Conservation (phyloP, 2,329 filamentous ascomycete genomes). For the Penicillium concentricum region DNA sequence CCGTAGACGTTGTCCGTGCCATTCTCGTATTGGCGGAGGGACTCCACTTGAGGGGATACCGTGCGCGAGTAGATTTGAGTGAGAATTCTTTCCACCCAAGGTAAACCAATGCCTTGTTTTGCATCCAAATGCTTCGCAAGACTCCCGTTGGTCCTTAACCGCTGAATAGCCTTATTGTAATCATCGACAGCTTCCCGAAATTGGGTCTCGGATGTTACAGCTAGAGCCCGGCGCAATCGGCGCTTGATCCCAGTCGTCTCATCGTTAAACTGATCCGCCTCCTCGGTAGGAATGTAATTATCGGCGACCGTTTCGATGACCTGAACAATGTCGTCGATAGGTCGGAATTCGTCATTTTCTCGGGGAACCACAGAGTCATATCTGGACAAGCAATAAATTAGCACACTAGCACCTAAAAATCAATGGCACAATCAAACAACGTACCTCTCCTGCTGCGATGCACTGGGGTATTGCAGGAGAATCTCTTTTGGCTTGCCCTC, state of each 20-base stretch:
- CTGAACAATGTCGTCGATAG: slow-evolving; percentile 66
- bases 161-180: slow-evolving; percentile 72
- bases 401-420: background rate
- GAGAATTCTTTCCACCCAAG: slow-evolving; percentile 76
- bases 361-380: slow-evolving; percentile 76
- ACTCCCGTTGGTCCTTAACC: slow-evolving; percentile 66
- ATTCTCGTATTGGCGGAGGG: slow-evolving; percentile 80
- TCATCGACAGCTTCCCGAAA: slow-evolving; percentile 71
- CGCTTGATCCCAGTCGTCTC: slow-evolving; percentile 73
- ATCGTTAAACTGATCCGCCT: slow-evolving; percentile 67
- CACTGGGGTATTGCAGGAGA: slow-evolving; percentile 80
- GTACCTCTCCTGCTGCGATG: slow-evolving; percentile 66
- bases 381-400: slow-evolving; percentile 34
- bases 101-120: slow-evolving; percentile 67
- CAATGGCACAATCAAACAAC: background rate
- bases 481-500: slow-evolving; percentile 51
- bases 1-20: slow-evolving; percentile 94
- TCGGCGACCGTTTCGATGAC: slow-evolving; percentile 69
- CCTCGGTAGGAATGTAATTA: slow-evolving; percentile 72
- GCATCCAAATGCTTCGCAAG: slow-evolving; percentile 70
- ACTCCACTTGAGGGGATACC: slow-evolving; percentile 83
- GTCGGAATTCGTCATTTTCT: slow-evolving; percentile 71
- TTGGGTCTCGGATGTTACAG: slow-evolving; percentile 64
- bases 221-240: slow-evolving; percentile 71
- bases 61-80: slow-evolving; percentile 88